Evolutionary conservation across 768 basidiomycete species (phyloP).

Genomic region (Leccinum disarticulatum): DNA sequence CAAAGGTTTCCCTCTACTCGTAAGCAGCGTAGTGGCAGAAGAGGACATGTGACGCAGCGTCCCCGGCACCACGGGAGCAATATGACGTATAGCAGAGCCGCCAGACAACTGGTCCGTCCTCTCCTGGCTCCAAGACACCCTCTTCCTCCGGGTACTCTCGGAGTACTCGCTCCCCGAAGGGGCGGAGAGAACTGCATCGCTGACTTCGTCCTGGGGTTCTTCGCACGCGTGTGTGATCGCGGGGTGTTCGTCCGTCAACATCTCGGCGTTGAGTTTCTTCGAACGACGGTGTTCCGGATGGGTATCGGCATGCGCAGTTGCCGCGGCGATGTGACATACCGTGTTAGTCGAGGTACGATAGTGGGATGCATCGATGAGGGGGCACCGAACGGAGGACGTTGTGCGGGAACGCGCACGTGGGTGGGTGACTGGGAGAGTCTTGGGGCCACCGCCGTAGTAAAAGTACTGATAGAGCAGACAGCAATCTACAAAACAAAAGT

Average conservation of each 20-base stretch:
- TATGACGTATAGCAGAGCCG: constrained; percentile 43
- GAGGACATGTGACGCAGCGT: constrained; percentile 32
- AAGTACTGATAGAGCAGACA: constrained; percentile 76
- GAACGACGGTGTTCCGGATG: constrained; percentile 33
- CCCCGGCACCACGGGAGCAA: constrained; percentile 33
- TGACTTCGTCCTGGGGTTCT: constrained; percentile 40
- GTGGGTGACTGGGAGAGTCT: constrained; percentile 36
- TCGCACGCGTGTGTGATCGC: constrained; percentile 22
- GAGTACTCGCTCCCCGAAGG: constrained; percentile 80
- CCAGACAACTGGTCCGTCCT: constrained; percentile 47
- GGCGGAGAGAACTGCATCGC: constrained; percentile 52
- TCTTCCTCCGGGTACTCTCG: constrained; percentile 60
- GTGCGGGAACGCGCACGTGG: constrained; percentile 43
- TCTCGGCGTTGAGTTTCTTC: constrained; percentile 29
- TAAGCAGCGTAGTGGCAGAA: constrained; percentile 22
- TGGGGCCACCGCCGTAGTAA: constrained; percentile 57
- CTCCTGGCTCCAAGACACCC: constrained; percentile 72
- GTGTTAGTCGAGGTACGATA: constrained; percentile 70
- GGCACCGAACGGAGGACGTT: constrained; percentile 43
- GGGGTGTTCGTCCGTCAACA: constrained; percentile 20
- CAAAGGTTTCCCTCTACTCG: constrained; percentile 44
- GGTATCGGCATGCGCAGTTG: constrained; percentile 63
- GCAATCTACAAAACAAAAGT: constrained; percentile 85
- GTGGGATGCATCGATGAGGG: constrained; percentile 56
- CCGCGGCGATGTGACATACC: constrained; percentile 70